Evolutionary conservation across 176 grass and related monocot genomes (phyloP).

Genomic region (Musa itinerans): DNA sequence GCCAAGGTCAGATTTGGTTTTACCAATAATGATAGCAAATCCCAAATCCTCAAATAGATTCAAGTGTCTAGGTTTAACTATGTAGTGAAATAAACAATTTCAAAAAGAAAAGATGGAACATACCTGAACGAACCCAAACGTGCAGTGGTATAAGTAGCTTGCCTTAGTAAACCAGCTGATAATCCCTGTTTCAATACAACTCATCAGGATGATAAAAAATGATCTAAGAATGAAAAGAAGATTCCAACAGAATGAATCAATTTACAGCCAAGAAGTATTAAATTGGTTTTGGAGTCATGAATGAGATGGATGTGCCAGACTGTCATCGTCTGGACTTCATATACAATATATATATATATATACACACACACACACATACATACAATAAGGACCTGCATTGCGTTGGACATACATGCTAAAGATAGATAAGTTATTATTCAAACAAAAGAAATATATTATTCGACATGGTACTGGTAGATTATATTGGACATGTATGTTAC

Average conservation of each 20-base stretch:
- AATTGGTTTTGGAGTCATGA: too few relatives aligned
- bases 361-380: too few relatives aligned
- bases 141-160: constrained; percentile 86
- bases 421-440: too few relatives aligned
- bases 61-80: background rate
- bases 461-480: too few relatives aligned
- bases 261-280: background rate
- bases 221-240: background rate
- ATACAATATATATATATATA: too few relatives aligned
- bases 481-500: too few relatives aligned
- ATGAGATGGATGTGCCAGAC: too few relatives aligned
- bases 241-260: background rate
- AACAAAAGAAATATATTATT: too few relatives aligned
- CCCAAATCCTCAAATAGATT: background rate
- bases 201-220: constrained; percentile 1
- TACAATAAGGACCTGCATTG: too few relatives aligned
- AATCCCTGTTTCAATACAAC: constrained; percentile 50
- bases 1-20: background rate
- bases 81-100: constrained; percentile 2
- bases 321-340: too few relatives aligned
- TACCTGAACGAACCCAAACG: constrained; percentile 93
- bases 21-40: background rate
- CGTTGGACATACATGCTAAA: too few relatives aligned
- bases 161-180: constrained; percentile 86
- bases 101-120: constrained; percentile 1